Conservation (phyloP, 1,284 basidiomycete genomes). For the Xerocomus amazonicus region DNA sequence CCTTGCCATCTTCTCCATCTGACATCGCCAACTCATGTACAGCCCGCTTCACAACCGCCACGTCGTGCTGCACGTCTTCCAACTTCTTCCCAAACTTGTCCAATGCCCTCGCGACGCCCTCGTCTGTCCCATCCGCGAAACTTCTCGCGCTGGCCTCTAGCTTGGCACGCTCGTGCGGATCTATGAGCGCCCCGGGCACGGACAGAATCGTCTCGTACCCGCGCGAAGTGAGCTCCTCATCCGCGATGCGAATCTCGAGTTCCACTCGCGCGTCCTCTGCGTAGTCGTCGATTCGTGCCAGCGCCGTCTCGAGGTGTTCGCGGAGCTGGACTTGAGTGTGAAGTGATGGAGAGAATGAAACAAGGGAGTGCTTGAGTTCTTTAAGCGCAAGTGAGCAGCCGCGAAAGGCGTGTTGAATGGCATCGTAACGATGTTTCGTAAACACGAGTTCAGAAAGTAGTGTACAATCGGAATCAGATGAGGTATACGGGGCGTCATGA, state of each 20-base stretch:
- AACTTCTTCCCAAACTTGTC: conserved; percentile 58
- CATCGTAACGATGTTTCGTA: conserved; percentile 55
- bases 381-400: conserved; percentile 67
- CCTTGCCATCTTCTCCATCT: conserved; percentile 1
- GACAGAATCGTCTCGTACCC: conserved; percentile 73
- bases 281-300: conserved; percentile 72
- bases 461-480: conserved; percentile 21
- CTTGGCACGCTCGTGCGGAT: conserved; percentile 35
- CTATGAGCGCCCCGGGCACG: conserved; percentile 48
- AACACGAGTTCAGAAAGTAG: conserved; percentile 45
- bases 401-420: conserved; percentile 59
- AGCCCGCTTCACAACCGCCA: conserved; percentile 60
- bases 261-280: conserved; percentile 84
- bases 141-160: conserved; percentile 52
- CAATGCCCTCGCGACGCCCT: conserved; percentile 45
- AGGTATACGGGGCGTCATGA: not conserved
- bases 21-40: conserved; percentile 43
- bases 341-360: conserved; percentile 14
- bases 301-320: conserved; percentile 46
- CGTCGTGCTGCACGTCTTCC: conserved; percentile 77
- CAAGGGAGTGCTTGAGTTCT: conserved; percentile 46
- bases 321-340: conserved; percentile 14
- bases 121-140: conserved; percentile 59
- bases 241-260: conserved; percentile 77
- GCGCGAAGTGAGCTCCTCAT: conserved; percentile 66